Evolutionary conservation across 2,329 filamentous ascomycete genomes (phyloP).

Genomic region (Colletotrichum sp.): DNA sequence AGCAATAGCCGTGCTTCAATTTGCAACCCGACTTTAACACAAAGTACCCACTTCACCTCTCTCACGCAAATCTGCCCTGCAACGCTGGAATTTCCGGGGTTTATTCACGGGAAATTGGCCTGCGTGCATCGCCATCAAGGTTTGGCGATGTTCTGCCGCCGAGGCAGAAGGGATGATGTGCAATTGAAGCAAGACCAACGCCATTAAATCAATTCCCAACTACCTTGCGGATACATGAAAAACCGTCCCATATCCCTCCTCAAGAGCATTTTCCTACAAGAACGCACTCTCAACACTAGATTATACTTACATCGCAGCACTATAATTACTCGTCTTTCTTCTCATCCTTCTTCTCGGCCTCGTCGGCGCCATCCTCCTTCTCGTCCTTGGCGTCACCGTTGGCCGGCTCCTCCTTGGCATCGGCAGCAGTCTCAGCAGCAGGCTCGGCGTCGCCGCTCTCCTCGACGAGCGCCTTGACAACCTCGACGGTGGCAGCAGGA

Average conservation of each 20-base stretch:
- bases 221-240: slow-evolving; percentile 8
- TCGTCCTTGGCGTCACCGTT: slow-evolving; percentile 30
- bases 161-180: neutral
- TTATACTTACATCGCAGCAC: slow-evolving; percentile 6
- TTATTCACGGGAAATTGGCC: neutral
- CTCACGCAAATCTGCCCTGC: neutral
- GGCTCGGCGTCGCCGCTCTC: slow-evolving; percentile 26
- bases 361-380: slow-evolving; percentile 23
- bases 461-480: slow-evolving; percentile 74
- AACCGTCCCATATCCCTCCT: neutral
- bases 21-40: slow-evolving; percentile 2
- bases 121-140: neutral
- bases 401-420: slow-evolving; percentile 30
- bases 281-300: neutral
- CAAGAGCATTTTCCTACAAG: neutral
- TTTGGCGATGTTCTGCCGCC: neutral
- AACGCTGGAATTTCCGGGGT: neutral
- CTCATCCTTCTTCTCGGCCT: slow-evolving; percentile 17
- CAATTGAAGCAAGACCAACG: slow-evolving; percentile 4
- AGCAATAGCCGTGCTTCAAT: slow-evolving; percentile 22
- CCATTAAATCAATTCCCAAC: slow-evolving; percentile 11
- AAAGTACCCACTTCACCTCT: slow-evolving; percentile 11
- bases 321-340: slow-evolving; percentile 12
- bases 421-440: slow-evolving; percentile 46
- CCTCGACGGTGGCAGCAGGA: slow-evolving; percentile 78